Percentiles rank a stretch among this genome's conserved stretches.
Conservation (phyloP, 495 filamentous ascomycete species). For the Ramalina peruviana region DNA sequence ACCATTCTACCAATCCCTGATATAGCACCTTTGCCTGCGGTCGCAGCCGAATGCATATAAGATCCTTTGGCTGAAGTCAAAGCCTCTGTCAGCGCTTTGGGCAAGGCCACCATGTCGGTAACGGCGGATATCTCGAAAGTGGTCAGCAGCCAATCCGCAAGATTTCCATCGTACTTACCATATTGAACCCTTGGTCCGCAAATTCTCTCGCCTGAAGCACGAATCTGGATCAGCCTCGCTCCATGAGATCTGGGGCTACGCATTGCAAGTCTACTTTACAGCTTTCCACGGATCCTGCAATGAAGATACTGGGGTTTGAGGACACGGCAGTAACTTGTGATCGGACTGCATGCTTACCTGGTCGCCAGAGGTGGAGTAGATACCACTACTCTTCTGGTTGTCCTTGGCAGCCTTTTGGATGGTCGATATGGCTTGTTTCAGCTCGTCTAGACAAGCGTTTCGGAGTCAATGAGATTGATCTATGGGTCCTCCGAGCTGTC, state of each 20-base stretch:
- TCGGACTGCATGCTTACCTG: constrained; percentile 17
- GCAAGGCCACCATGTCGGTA: constrained; percentile 41
- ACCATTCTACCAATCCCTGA: constrained; percentile 16
- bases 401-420: constrained; percentile 44
- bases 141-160: background rate
- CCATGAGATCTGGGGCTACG: constrained; percentile 19
- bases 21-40: constrained; percentile 30
- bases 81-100: constrained; percentile 20
- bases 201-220: constrained; percentile 33
- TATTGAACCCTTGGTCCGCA: constrained; percentile 56
- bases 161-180: constrained; percentile 34
- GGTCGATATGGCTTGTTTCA: constrained; percentile 49
- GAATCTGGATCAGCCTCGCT: no score
- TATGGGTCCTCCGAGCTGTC: no score
- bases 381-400: constrained; percentile 55
- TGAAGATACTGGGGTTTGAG: no score
- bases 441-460: constrained; percentile 25
- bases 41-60: constrained; percentile 24
- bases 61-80: constrained; percentile 25
- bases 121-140: constrained; percentile 28
- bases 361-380: constrained; percentile 53
- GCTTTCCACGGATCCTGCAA: constrained; percentile 25
- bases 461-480: no score
- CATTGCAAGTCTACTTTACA: constrained; percentile 44
- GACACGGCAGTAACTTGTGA: no score